Conservation (phyloP, 2,329 filamentous ascomycete genomes). For the Xylariaceae sp. region DNA sequence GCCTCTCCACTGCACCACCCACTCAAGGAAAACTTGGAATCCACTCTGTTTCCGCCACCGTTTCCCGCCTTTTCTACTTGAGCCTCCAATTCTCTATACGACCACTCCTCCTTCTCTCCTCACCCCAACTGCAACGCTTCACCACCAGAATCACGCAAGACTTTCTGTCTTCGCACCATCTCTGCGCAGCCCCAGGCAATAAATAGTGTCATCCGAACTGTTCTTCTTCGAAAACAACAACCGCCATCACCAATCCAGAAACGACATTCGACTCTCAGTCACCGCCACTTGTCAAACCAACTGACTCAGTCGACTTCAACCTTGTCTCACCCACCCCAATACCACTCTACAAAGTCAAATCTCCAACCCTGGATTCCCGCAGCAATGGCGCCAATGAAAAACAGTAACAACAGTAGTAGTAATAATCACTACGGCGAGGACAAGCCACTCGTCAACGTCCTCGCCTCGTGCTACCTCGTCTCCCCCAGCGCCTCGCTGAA, state of each 20-base stretch:
- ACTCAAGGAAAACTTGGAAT: background rate
- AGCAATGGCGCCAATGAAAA: conserved; percentile 68
- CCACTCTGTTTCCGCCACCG: conserved; percentile 16
- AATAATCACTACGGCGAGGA: conserved; percentile 77
- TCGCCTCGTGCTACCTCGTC: conserved; percentile 89
- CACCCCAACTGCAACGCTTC: background rate
- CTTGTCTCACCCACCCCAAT: conserved; percentile 1
- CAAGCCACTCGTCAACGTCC: conserved; percentile 68
- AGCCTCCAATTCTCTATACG: conserved; percentile 8
- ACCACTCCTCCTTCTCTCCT: background rate
- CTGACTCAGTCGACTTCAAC: background rate
- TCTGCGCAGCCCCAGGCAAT: too few species aligned
- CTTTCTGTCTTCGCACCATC: background rate
- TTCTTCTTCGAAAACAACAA: too few species aligned
- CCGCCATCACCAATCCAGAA: too few species aligned
- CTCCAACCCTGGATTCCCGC: conserved; percentile 29
- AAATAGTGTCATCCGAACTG: too few species aligned
- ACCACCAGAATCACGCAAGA: background rate
- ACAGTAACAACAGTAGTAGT: conserved; percentile 65
- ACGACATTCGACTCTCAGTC: too few species aligned
- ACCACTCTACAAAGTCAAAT: conserved; percentile 1
- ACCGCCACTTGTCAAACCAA: too few species aligned
- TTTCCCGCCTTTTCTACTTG: conserved; percentile 4
- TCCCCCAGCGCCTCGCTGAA: conserved; percentile 69
- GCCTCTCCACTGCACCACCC: background rate